Base-by-base conservation (phyloP, 2,329 filamentous ascomycete species). In the Xylariales sp. region DNA sequence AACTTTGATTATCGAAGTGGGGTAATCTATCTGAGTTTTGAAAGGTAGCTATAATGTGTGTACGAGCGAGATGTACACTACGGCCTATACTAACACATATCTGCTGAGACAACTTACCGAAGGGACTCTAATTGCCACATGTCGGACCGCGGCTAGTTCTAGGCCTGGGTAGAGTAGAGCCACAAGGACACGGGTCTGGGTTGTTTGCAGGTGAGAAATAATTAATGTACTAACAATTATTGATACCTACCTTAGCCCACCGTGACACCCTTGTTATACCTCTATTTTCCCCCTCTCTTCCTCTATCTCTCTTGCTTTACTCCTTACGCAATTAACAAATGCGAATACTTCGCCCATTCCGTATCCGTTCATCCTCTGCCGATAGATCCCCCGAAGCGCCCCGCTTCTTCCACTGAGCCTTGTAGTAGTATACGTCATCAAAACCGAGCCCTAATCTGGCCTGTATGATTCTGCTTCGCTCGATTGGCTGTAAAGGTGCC, bases 161-260 rank as follows among this genome's bases (percentile, higher is more conserved):
- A 9, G 9, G 18, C 16, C 18, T n/a, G n/a, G 48, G 32, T 23
- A 43, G 34, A 45, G 32, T 12, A 28, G 23, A 46, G 16, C n/a
- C 7, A 10, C 18, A 48, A 36, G 49, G 58, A 58, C 56, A 32
- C 43, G 54, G 58, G 46, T 52, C 23, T 3, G 28, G 50, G 14
- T 46, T 61, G 50, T 56, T 49, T 49, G 12, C 39, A 46, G 36
- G 36, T 45, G 58, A 32, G 43, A 45, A 57, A 48, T 30, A 48
- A 57, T 18, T 56, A 39, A 23, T 16, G 18, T 56, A 30, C 12
- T 8, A 58, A 56, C n/a, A 61, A 41, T 36, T 54, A 39, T 58
- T 53, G 43, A 52, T 55, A 36, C 50, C 46, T 39, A 50, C 14
- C 45, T 61, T 39, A 14, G 28, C 41, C n/a, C 50, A 43, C 2